A percentile compares a stretch with the other conserved stretches of the same genome.
Evolutionary conservation across 306 rosid genomes (phyloP).

Genomic region (Crotalaria pallida): DNA sequence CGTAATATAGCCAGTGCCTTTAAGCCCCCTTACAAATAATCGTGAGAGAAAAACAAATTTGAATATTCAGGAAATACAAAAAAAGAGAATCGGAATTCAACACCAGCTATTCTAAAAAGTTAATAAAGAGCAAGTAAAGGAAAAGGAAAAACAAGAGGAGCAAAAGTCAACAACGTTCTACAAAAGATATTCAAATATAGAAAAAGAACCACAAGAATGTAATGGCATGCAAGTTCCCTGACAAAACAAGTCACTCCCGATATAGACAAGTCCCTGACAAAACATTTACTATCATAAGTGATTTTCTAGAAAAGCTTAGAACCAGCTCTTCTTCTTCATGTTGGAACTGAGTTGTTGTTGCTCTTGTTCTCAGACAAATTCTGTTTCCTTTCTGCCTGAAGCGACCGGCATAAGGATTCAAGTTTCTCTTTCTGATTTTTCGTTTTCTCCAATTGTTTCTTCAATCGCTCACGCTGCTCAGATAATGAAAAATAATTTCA

Average conservation of each 20-base stretch:
- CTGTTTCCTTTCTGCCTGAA: conserved; percentile 90
- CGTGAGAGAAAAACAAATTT: not conserved
- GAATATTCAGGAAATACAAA: not conserved
- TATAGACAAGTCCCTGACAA: not conserved
- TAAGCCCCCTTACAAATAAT: not conserved
- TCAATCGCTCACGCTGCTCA: conserved; percentile 74
- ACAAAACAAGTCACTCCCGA: conserved; percentile 9
- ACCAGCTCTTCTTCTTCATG: conserved; percentile 23
- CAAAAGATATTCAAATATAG: not conserved
- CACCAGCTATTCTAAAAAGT: not conserved
- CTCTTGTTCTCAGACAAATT: conserved; percentile 46
- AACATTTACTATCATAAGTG: conserved; percentile 1
- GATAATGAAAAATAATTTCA: conserved; percentile 8
- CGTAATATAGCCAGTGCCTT: not conserved
- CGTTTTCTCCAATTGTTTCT: conserved; percentile 76
- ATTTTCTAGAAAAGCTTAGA: conserved; percentile 4
- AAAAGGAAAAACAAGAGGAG: not conserved
- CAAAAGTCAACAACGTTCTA: too few relatives aligned
- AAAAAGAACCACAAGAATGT: conserved; percentile 3
- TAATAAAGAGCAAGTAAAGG: not conserved
- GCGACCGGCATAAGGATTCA: conserved; percentile 82
- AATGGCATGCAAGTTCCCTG: conserved; percentile 11
- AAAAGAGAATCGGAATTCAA: not conserved
- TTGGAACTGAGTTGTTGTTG: conserved; percentile 41
- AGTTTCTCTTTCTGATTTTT: conserved; percentile 87